A percentile compares a stretch with the other conserved stretches of the same genome.
phyloP scores from a whole-genome alignment of 441 rosid genomes.

The Jatropha podagrica region DNA sequence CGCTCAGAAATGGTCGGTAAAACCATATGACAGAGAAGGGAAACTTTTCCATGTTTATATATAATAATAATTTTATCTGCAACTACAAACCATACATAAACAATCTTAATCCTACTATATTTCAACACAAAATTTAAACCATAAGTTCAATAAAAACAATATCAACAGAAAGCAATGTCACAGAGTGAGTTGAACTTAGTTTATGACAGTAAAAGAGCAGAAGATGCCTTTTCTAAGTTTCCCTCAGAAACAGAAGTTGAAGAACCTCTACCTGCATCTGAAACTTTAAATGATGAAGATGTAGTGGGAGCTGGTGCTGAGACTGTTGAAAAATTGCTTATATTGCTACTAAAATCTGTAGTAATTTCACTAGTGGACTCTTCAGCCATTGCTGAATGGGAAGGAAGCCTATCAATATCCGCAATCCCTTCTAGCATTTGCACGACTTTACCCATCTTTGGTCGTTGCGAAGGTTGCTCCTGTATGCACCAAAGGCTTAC shows the following conservation, averaged over 20 bases:
- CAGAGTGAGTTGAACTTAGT: background rate
- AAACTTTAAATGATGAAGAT: background rate
- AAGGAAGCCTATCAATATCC: constrained; percentile 12
- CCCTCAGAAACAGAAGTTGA: constrained; percentile 11
- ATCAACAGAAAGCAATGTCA: background rate
- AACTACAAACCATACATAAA: too few species aligned
- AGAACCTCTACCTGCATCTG: background rate
- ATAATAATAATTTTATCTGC: too few species aligned
- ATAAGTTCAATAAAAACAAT: background rate
- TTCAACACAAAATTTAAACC: background rate
- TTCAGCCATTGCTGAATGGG: background rate
- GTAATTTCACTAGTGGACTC: background rate
- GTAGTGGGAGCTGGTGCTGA: constrained; percentile 7
- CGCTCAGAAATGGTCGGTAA: too few species aligned
- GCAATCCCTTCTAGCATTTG: constrained; percentile 21
- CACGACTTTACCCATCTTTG: constrained; percentile 16
- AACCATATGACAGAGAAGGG: too few species aligned
- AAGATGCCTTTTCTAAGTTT: constrained; percentile 5
- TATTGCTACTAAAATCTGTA: background rate
- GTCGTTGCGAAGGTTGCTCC: constrained; percentile 10
- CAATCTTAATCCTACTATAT: too few species aligned
- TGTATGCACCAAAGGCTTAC: constrained; percentile 24
- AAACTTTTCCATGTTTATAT: too few species aligned
- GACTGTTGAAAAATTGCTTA: background rate
- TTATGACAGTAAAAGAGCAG: constrained; percentile 9